Conservation (phyloP, 2,329 filamentous ascomycete genomes). For the Colletotrichum cuscutae region DNA sequence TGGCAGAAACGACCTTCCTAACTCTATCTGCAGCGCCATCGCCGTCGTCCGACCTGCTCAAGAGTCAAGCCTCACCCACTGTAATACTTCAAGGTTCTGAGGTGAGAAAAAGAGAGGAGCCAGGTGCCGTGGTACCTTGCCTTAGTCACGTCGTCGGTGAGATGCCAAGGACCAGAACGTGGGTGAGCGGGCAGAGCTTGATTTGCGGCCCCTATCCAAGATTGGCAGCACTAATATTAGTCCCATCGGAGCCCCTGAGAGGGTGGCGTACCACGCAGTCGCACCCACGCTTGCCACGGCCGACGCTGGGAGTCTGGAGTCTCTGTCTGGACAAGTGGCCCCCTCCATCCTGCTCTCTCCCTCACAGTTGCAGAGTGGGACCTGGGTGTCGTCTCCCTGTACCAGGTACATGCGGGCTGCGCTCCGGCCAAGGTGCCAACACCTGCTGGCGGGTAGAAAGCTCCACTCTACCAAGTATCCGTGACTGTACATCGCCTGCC, state of each 20-base stretch:
- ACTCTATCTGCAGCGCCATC: background rate
- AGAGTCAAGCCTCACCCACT: background rate
- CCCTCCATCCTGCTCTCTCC: background rate
- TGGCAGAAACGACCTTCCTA: background rate
- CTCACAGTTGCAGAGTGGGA: background rate
- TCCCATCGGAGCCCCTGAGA: slow-evolving; percentile 36
- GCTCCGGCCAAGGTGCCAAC: slow-evolving; percentile 12
- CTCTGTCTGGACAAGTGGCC: slow-evolving; percentile 5
- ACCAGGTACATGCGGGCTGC: slow-evolving; percentile 23
- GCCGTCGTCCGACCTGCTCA: background rate
- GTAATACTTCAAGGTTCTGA: background rate
- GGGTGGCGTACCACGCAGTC: slow-evolving; percentile 16
- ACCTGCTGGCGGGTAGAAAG: slow-evolving; percentile 2
- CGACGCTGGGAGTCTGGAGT: background rate
- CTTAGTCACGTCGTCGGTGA: slow-evolving; percentile 18
- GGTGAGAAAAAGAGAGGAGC: background rate
- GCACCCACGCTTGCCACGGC: background rate
- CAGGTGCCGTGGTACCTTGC: background rate
- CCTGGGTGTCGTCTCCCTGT: background rate
- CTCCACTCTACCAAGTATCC: slow-evolving; percentile 12
- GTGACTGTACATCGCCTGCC: slow-evolving; percentile 24
- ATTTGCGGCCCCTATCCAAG: slow-evolving; percentile 34
- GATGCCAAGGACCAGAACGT: slow-evolving; percentile 34
- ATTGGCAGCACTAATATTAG: slow-evolving; percentile 35
- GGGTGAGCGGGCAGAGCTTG: slow-evolving; percentile 31